Percentiles rank a stretch among this genome's conserved stretches.
Conservation (phyloP, 1,139 yeast species). For the Geotrichum phurueaensis region DNA sequence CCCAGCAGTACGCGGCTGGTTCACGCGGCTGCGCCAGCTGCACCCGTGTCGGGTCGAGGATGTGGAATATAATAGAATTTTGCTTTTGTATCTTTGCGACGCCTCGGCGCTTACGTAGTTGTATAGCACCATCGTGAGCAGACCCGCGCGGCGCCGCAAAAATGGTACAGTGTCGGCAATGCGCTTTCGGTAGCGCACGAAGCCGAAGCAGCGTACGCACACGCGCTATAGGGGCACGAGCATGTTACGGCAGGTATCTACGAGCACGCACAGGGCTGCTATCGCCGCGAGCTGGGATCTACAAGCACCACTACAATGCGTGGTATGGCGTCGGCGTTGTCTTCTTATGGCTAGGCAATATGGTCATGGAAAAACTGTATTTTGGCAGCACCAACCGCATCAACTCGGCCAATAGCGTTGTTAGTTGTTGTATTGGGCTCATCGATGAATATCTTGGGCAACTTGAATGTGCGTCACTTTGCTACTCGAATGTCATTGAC, state of each 20-base stretch:
- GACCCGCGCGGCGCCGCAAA: slow-evolving; percentile 61
- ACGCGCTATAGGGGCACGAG: slow-evolving; percentile 93
- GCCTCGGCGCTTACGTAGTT: slow-evolving; percentile 74
- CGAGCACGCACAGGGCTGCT: slow-evolving; percentile 81
- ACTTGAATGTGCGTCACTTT: slow-evolving; percentile 66
- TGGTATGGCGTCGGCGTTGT: slow-evolving; percentile 96
- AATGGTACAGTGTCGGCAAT: slow-evolving; percentile 93
- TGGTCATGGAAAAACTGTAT: slow-evolving; percentile 76
- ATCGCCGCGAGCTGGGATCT: slow-evolving; percentile 72
- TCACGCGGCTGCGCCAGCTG: slow-evolving; percentile 52
- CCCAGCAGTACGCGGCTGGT: slow-evolving; percentile 63
- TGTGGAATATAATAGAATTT: slow-evolving; percentile 87
- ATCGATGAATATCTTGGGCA: slow-evolving; percentile 74
- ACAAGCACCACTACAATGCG: slow-evolving; percentile 86
- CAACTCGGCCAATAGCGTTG: slow-evolving; percentile 83
- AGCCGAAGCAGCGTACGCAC: slow-evolving; percentile 88
- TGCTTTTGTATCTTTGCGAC: slow-evolving; percentile 86
- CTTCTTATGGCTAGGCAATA: slow-evolving; percentile 78
- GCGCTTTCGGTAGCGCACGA: slow-evolving; percentile 77
- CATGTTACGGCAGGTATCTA: slow-evolving; percentile 81
- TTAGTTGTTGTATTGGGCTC: slow-evolving; percentile 92
- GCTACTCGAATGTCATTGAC: slow-evolving; percentile 67
- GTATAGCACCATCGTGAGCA: slow-evolving; percentile 73
- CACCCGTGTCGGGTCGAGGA: slow-evolving; percentile 83
- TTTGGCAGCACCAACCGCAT: slow-evolving; percentile 82